Percentiles rank a stretch among this genome's conserved stretches.
These are phyloP conservation scores for Suhomyces bolitotheri DNA, from an alignment of 1,139 yeast species.

Conservation along the genomic window DNA sequence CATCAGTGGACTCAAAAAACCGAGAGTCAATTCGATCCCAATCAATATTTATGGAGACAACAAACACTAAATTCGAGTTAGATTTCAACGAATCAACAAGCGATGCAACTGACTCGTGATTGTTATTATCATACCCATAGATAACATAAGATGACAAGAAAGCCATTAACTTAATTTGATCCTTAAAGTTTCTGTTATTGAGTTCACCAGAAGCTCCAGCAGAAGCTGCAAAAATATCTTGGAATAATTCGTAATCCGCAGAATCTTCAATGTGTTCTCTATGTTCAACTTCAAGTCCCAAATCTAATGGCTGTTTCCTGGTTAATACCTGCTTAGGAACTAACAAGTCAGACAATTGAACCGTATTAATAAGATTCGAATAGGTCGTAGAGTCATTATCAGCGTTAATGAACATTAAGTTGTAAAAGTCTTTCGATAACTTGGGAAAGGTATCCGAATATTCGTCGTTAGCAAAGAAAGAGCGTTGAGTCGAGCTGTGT, in stretches of 20 bases:
- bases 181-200: slow-evolving; percentile 34
- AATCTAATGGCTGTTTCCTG: slow-evolving; percentile 4
- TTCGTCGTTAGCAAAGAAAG: slow-evolving; percentile 19
- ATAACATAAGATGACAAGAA: slow-evolving; percentile 36
- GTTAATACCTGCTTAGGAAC: slow-evolving; percentile 5
- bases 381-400: slow-evolving; percentile 3
- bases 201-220: slow-evolving; percentile 17
- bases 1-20: slow-evolving; percentile 6
- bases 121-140: slow-evolving; percentile 29
- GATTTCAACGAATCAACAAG: slow-evolving; percentile 15
- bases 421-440: slow-evolving; percentile 14
- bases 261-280: slow-evolving; percentile 7
- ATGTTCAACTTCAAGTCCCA: slow-evolving; percentile 3
- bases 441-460: slow-evolving; percentile 2
- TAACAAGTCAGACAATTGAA: slow-evolving; percentile 24
- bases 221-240: slow-evolving; percentile 9
- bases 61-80: slow-evolving; percentile 11
- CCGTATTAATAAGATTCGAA: slow-evolving; percentile 24
- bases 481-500: slow-evolving; percentile 28
- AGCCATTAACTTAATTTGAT: slow-evolving; percentile 36
- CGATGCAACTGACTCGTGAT: slow-evolving; percentile 15
- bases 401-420: slow-evolving; percentile 22
- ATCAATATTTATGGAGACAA: slow-evolving; percentile 13
- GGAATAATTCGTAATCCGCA: slow-evolving; percentile 18
- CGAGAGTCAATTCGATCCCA: slow-evolving; percentile 9